These are phyloP conservation scores for Dictyophora rubrovolvata DNA, from an alignment of 768 basidiomycete species.

Conservation along the genomic window DNA sequence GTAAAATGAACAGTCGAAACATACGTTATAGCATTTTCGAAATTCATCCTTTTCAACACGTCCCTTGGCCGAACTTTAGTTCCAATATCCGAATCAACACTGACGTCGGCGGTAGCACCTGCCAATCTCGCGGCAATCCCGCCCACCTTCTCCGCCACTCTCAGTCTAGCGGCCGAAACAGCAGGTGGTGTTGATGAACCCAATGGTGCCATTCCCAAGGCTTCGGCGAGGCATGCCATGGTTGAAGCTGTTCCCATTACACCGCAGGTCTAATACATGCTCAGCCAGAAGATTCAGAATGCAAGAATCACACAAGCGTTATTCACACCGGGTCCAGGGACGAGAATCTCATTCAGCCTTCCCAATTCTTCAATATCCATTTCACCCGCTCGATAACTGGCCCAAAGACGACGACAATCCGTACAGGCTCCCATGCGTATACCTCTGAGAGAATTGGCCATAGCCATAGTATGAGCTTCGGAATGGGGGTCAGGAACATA, in stretches of 20 bases:
- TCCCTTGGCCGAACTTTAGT: not conserved
- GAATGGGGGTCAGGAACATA: not conserved
- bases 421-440: conserved; percentile 18
- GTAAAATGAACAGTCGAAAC: not conserved
- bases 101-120: not conserved
- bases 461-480: not conserved
- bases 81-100: not conserved
- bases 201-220: conserved; percentile 17
- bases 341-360: conserved; percentile 17
- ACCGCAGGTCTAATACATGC: conserved; percentile 16
- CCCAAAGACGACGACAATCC: conserved; percentile 19
- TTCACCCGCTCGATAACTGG: conserved; percentile 16
- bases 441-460: conserved; percentile 13
- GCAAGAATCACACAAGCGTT: not conserved
- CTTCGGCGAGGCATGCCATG: conserved; percentile 20
- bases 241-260: conserved; percentile 21
- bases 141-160: conserved; percentile 16
- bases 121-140: conserved; percentile 11
- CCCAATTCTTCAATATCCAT: conserved; percentile 19
- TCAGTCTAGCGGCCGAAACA: conserved; percentile 15
- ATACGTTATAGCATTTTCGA: conserved; percentile 15
- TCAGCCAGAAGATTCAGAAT: not conserved
- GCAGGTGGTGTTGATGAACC: conserved; percentile 19
- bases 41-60: conserved; percentile 10
- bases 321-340: conserved; percentile 17